Evolutionary conservation across 176 grass and related monocot species (phyloP).

Genomic region (Olyra latifolia): DNA sequence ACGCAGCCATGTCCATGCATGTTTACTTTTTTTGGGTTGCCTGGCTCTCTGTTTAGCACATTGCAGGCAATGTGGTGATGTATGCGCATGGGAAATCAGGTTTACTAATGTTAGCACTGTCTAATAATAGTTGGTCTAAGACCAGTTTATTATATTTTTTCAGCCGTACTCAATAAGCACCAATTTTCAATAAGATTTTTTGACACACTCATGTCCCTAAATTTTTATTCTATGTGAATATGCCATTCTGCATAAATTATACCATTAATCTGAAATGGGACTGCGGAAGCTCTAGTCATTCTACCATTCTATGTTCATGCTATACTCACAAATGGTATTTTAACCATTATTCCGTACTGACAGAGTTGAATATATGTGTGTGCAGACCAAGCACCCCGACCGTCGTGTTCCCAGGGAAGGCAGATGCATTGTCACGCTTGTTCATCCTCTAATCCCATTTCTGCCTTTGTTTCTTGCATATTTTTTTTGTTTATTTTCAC

Average conservation of each 20-base stretch:
- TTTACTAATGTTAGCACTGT: constrained; percentile 24
- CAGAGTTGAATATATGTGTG: too few species aligned
- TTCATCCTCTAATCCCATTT: background rate
- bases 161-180: background rate
- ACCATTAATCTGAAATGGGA: too few species aligned
- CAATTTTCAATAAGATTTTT: background rate
- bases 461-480: background rate
- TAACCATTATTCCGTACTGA: too few species aligned
- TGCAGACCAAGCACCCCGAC: too few species aligned
- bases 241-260: too few species aligned
- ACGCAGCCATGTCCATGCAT: constrained; percentile 21
- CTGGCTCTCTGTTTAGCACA: constrained; percentile 12
- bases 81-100: background rate
- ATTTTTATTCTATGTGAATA: too few species aligned
- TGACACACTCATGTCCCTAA: background rate
- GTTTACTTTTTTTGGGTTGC: constrained; percentile 32
- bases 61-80: background rate
- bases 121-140: constrained; percentile 11
- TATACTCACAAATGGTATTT: too few species aligned
- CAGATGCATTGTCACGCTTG: background rate
- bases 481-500: background rate
- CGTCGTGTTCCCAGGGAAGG: too few species aligned
- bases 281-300: too few species aligned
- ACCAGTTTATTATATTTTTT: background rate
- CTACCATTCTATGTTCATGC: too few species aligned